Base-by-base conservation (phyloP, 768 basidiomycete genomes). In the Tephrocybe sp. region DNA sequence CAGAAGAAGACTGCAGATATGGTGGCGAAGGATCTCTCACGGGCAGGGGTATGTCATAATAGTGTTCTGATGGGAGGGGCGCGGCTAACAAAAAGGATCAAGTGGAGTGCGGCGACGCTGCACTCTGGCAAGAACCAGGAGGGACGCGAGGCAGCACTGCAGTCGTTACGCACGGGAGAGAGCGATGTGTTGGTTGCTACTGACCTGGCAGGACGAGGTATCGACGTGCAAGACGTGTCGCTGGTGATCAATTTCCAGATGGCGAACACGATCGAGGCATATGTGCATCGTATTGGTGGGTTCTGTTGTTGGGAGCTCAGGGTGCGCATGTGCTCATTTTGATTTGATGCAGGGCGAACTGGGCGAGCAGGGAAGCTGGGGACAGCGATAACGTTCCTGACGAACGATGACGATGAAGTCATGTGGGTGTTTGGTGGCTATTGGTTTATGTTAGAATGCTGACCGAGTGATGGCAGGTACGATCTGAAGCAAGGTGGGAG, bases 1-100 rank as follows among this genome's bases (percentile, higher is more conserved):
- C 95, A 98, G 71, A 99, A 99, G 79, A 97, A 98, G 79, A 96
- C 93, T 11, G 96, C 95, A 45, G 97, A 99, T 66, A 92, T 94
- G 86, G 93, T 99, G 28, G 88, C 93, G 33, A 95, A 95, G 67
- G 95, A 98, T 64, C 75, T 99, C 2, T 85, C 86, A 43, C 89
- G 93, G 46, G 92, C 86, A 34, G 89, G 91, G 18, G 90, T 95
- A 67, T 36, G 90, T 80, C 20, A 34, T 43, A n/a, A 40, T 58
- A 49, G 20, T 40, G 45, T 30, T 45, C 20, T 40, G 43, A 20
- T 39, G 38, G 18, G 28, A n/a, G 18, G 10, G 5, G 54, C 3
- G 20, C n/a, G n/a, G 39, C 48, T 59, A 44, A 51, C 18, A 28
- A 4, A 11, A 11, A 53, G 15, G 4, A 36, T 14, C 6, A 36